Conservation (phyloP, 192 early-diverging fungal genomes). For the Dissophora globulifera region DNA sequence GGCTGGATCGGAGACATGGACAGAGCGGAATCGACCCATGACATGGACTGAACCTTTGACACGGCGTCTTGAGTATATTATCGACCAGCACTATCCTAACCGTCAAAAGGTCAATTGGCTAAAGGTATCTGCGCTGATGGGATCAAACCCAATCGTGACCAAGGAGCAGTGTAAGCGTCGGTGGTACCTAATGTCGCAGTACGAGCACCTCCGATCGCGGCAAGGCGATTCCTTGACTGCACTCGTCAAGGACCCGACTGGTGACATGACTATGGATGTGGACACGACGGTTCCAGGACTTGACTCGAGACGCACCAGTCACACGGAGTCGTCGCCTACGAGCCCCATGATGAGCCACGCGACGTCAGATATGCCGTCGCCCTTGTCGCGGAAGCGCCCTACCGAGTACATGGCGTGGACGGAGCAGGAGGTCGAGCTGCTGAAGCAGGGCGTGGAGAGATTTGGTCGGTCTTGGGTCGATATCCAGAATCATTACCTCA, state of each 20-base stretch:
- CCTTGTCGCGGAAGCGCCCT: not conserved
- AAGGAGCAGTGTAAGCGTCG: constrained; percentile 42
- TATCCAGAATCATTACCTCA: constrained; percentile 14
- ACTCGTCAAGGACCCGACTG: not conserved
- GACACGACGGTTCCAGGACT: not conserved
- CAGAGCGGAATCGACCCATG: constrained; percentile 32
- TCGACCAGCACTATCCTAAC: constrained; percentile 16
- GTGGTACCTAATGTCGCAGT: constrained; percentile 37
- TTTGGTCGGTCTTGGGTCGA: constrained; percentile 13
- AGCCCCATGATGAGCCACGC: not conserved
- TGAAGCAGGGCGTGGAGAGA: constrained; percentile 14
- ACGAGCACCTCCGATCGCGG: constrained; percentile 4
- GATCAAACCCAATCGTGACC: constrained; percentile 10
- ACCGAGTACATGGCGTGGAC: constrained; percentile 2
- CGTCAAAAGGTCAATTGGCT: constrained; percentile 34
- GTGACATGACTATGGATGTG: constrained; percentile 4
- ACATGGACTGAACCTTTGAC: constrained; percentile 41
- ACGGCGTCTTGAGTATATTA: constrained; percentile 25
- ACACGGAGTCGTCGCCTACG: not conserved
- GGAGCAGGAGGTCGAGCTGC: constrained; percentile 7
- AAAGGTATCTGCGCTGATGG: constrained; percentile 30
- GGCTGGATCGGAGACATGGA: not conserved
- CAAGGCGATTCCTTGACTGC: not conserved
- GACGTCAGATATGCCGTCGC: not conserved
- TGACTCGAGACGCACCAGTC: no score